Evolutionary conservation across 306 rosid species (phyloP).

Genomic region (Lithocarpus polystachyus): DNA sequence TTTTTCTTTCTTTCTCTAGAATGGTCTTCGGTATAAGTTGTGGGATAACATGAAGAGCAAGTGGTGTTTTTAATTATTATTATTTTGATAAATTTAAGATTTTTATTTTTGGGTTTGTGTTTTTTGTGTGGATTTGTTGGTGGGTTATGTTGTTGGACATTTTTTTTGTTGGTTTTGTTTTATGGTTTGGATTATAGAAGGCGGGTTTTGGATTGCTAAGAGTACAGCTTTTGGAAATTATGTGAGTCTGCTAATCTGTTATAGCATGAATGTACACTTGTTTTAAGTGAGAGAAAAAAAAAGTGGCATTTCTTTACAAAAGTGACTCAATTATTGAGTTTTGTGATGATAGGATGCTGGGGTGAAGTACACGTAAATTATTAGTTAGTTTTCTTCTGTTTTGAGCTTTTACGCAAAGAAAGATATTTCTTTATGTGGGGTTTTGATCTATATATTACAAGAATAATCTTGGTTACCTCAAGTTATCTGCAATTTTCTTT

Average conservation of each 20-base stretch:
- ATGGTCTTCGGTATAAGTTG: slow-evolving; percentile 4
- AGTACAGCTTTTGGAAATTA: slow-evolving; percentile 10
- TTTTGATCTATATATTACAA: background rate
- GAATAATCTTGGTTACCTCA: background rate
- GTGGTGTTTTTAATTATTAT: background rate
- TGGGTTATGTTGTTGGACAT: background rate
- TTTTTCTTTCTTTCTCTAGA: background rate
- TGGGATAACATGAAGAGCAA: background rate
- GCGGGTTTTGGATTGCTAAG: background rate
- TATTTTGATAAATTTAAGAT: background rate
- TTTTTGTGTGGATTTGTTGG: slow-evolving; percentile 18
- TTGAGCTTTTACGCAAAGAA: background rate
- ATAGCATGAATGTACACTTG: background rate
- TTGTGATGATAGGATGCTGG: background rate
- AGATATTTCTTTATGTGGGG: background rate
- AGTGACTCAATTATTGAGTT: background rate
- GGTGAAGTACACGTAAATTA: slow-evolving; percentile 8
- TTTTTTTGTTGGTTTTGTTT: slow-evolving; percentile 6
- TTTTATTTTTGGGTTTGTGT: slow-evolving; percentile 15
- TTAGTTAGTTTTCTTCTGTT: slow-evolving; percentile 12
- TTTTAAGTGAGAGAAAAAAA: background rate
- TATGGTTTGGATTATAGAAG: slow-evolving; percentile 21
- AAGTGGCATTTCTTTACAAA: background rate
- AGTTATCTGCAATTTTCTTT: background rate
- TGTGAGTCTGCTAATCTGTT: slow-evolving; percentile 13